phyloP scores from a whole-genome alignment of 2,329 filamentous ascomycete genomes.

The Penicillium sp. region DNA sequence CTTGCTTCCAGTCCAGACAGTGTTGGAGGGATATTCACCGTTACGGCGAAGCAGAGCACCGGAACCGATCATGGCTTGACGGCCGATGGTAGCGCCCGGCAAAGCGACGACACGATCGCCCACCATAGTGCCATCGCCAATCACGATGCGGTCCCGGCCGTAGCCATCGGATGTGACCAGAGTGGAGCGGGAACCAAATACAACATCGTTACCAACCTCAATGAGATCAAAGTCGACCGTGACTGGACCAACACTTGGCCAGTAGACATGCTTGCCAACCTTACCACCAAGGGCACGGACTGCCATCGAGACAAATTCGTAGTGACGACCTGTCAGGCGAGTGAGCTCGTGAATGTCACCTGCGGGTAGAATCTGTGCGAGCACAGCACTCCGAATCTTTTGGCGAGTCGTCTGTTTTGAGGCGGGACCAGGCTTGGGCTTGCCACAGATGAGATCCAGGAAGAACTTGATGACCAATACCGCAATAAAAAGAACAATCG shows the following conservation, averaged over 20 bases:
- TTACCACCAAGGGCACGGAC: constrained; percentile 44
- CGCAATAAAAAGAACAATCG: constrained; percentile 10
- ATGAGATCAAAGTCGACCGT: constrained; percentile 50
- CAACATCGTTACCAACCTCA: constrained; percentile 51
- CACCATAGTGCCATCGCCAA: constrained; percentile 48
- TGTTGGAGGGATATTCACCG: constrained; percentile 39
- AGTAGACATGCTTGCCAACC: constrained; percentile 48
- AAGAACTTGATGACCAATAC: constrained; percentile 10
- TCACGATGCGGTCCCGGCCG: constrained; percentile 42
- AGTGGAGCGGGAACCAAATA: constrained; percentile 50
- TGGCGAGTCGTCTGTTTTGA: constrained; percentile 11
- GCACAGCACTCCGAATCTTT: constrained; percentile 15
- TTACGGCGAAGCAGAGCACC: constrained; percentile 45
- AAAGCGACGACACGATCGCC: constrained; percentile 48
- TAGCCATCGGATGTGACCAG: constrained; percentile 47
- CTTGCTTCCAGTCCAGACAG: constrained; percentile 48
- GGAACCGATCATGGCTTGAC: constrained; percentile 46
- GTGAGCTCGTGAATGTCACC: constrained; percentile 43
- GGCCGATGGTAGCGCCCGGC: constrained; percentile 45
- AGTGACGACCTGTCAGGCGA: constrained; percentile 47
- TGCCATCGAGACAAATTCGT: constrained; percentile 47
- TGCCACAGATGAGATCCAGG: constrained; percentile 15
- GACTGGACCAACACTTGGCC: constrained; percentile 49
- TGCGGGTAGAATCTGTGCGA: constrained; percentile 35
- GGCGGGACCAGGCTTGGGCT: constrained; percentile 14